Percentiles rank a stretch among this genome's conserved stretches.
Conservation (phyloP, 192 early-diverging fungal species). For the Backusella macrospora region DNA sequence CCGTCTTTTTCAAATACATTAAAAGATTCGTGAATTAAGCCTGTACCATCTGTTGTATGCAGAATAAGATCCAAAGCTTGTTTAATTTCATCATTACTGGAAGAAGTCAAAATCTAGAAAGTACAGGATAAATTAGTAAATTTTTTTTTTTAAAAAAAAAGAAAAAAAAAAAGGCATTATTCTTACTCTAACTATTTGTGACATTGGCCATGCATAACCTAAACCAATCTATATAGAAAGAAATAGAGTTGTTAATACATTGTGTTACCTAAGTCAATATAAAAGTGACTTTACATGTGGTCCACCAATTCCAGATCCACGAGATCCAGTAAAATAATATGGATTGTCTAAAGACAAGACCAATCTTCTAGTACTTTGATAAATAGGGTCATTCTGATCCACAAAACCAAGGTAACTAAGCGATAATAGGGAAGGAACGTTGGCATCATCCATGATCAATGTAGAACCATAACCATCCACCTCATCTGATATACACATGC, state of each 20-base stretch:
- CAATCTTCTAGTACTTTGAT: constrained; percentile 58
- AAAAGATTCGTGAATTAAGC: constrained; percentile 71
- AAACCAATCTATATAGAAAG: constrained; percentile 22
- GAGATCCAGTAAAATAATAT: constrained; percentile 58
- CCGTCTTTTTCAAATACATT: constrained; percentile 22
- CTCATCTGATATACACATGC: constrained; percentile 43
- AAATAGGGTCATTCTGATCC: constrained; percentile 46
- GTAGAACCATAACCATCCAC: constrained; percentile 68
- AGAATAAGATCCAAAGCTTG: constrained; percentile 56
- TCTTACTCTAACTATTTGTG: constrained; percentile 35
- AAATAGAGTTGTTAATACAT: not conserved
- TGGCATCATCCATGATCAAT: constrained; percentile 75
- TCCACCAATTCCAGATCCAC: constrained; percentile 30
- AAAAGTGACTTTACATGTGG: constrained; percentile 22
- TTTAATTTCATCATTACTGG: constrained; percentile 49
- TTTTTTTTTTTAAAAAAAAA: not conserved
- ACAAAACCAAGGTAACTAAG: constrained; percentile 68
- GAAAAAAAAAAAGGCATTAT: not conserved
- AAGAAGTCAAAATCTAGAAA: constrained; percentile 55
- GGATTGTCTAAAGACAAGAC: constrained; percentile 61
- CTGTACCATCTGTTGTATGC: constrained; percentile 50
- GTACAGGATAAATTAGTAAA: constrained; percentile 31
- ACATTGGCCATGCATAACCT: constrained; percentile 40
- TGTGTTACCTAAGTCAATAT: not conserved
- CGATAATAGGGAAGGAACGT: constrained; percentile 65